Evolutionary conservation across 2,329 filamentous ascomycete species (phyloP).

Genomic region (Penicillium sp.): DNA sequence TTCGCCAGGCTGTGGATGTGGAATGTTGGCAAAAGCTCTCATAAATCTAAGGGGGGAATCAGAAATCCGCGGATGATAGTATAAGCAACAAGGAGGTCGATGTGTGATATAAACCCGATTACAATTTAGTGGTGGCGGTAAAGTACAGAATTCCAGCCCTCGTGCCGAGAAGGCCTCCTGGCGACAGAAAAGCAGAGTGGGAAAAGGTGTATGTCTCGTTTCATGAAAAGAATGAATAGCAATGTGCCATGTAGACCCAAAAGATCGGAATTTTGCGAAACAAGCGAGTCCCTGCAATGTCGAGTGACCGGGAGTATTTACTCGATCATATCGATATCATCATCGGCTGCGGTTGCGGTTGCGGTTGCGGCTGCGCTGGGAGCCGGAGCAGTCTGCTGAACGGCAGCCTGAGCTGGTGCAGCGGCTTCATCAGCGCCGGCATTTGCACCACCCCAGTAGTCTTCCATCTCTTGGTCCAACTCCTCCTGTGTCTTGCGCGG

Average conservation of each 20-base stretch:
- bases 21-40: background rate
- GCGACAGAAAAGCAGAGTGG: background rate
- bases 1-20: background rate
- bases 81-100: slow-evolving; percentile 2
- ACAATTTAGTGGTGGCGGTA: slow-evolving; percentile 20
- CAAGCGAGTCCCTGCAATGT: background rate
- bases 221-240: background rate
- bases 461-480: slow-evolving; percentile 93
- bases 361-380: slow-evolving; percentile 22
- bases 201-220: background rate
- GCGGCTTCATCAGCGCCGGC: slow-evolving; percentile 37
- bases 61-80: background rate
- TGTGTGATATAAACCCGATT: slow-evolving; percentile 6
- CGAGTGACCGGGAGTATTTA: slow-evolving; percentile 31
- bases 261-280: background rate
- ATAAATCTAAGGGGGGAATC: background rate
- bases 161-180: background rate
- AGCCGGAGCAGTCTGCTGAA: slow-evolving; percentile 29
- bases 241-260: background rate
- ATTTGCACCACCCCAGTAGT: slow-evolving; percentile 69
- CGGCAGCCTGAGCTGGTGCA: slow-evolving; percentile 31
- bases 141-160: slow-evolving; percentile 15
- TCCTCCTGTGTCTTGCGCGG: slow-evolving; percentile 86
- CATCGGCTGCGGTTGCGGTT: slow-evolving; percentile 39
- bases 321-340: slow-evolving; percentile 72